Evolutionary conservation across 345 rosid species (phyloP).

Genomic region (Hibiscus tridactylites): DNA sequence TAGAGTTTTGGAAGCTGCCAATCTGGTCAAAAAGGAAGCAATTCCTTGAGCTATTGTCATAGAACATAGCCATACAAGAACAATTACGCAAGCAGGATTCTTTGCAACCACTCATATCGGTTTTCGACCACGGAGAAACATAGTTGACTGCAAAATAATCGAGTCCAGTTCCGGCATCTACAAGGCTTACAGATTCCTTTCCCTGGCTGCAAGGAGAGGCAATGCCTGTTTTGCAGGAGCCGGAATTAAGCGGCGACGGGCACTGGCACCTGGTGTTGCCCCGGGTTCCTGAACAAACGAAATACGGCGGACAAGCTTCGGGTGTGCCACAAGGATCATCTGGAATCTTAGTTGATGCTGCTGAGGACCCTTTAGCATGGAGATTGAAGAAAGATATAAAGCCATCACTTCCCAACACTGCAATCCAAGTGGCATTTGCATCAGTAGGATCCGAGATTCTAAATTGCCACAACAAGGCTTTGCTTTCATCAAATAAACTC

Average conservation of each 20-base stretch:
- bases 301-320: slow-evolving; percentile 54
- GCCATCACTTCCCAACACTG: slow-evolving; percentile 61
- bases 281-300: slow-evolving; percentile 33
- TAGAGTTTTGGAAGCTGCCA: slow-evolving; percentile 54
- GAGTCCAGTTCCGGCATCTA: slow-evolving; percentile 43
- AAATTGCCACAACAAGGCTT: slow-evolving; percentile 50
- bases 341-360: slow-evolving; percentile 55
- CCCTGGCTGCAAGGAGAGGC: slow-evolving; percentile 44
- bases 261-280: slow-evolving; percentile 50
- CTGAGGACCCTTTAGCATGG: slow-evolving; percentile 18
- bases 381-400: slow-evolving; percentile 53
- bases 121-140: slow-evolving; percentile 40
- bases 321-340: slow-evolving; percentile 57
- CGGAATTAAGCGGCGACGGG: slow-evolving; percentile 34
- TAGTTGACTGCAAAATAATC: slow-evolving; percentile 59
- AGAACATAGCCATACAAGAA: slow-evolving; percentile 71
- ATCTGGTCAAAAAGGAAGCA: slow-evolving; percentile 69
- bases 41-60: slow-evolving; percentile 49
- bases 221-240: slow-evolving; percentile 46
- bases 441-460: slow-evolving; percentile 23
- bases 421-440: slow-evolving; percentile 62
- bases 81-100: slow-evolving; percentile 57
- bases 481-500: slow-evolving; percentile 56
- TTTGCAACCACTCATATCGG: slow-evolving; percentile 59
- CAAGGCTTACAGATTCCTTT: slow-evolving; percentile 34